phyloP scores from a whole-genome alignment of 2,329 filamentous ascomycete genomes.

The Mycosphaerella sp. region DNA sequence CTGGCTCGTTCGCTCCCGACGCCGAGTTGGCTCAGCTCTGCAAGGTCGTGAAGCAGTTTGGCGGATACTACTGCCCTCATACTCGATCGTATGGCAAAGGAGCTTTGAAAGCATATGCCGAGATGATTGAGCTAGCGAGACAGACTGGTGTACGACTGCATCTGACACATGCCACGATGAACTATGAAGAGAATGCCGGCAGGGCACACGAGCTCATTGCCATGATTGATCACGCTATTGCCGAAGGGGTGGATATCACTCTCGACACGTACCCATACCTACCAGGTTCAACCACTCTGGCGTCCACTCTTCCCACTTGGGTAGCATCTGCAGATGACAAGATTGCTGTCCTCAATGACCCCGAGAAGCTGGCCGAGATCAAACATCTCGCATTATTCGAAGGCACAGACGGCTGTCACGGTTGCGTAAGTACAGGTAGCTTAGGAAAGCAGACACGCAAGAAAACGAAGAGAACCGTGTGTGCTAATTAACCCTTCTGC shows the following conservation, averaged over 20 bases:
- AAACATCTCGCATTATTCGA: slow-evolving; percentile 21
- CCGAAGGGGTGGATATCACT: slow-evolving; percentile 23
- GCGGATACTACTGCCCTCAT: slow-evolving; percentile 29
- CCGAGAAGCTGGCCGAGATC: slow-evolving; percentile 20
- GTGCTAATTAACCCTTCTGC: too few relatives aligned
- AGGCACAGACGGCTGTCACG: slow-evolving; percentile 27
- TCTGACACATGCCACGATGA: slow-evolving; percentile 29
- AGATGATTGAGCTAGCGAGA: slow-evolving; percentile 27
- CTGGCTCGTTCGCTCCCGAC: slow-evolving; percentile 25
- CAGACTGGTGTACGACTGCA: slow-evolving; percentile 27
- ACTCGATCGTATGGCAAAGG: slow-evolving; percentile 27
- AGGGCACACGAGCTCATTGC: slow-evolving; percentile 24
- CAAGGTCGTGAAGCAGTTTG: slow-evolving; percentile 24
- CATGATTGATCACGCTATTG: slow-evolving; percentile 26
- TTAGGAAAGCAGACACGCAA: too few relatives aligned
- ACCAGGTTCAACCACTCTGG: slow-evolving; percentile 26
- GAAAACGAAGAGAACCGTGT: too few relatives aligned
- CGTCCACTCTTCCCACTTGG: slow-evolving; percentile 25
- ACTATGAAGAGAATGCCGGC: slow-evolving; percentile 27
- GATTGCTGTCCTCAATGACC: slow-evolving; percentile 21
- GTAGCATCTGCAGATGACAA: slow-evolving; percentile 21
- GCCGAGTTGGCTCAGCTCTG: slow-evolving; percentile 25
- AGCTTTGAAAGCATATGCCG: slow-evolving; percentile 24
- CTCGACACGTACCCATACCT: slow-evolving; percentile 29
- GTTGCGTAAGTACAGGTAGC: slow-evolving; percentile 4